Evolutionary conservation across 2,329 filamentous ascomycete genomes (phyloP), one percentile per base, ranked within the genome.

Genomic region (Diatrype stigma): DNA sequence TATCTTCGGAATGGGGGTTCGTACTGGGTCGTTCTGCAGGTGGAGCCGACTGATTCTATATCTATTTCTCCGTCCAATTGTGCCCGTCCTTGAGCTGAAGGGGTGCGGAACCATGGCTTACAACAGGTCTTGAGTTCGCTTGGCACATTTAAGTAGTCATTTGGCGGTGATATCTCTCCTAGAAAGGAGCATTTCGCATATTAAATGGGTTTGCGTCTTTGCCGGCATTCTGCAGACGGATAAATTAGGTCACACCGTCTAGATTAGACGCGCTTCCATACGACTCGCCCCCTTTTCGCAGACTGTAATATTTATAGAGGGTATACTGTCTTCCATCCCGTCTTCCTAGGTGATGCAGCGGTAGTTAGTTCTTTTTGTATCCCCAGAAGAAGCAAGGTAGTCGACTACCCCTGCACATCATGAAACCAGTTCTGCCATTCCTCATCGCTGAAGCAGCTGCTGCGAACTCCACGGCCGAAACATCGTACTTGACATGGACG

Each of bases 401-500:
- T n/a, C n/a, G n/a, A n/a, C n/a, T n/a, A 17, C 12, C 3, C 16
- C 26, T 16, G 19, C 7, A 14, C 23, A 44, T 7, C 21, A 44
- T 44, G 40, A 44, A 44, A 11, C 14, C 22, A 11, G 12, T 23
- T n/a, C 40, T 44, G 14, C 22, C 40, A 40, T 40, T 40, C 11
- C 40, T 44, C 40, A 8, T 44, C 11, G 40, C 34, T 17, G 34
- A 21, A 14, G 16, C 7, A 10, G 40, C 40, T 16, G 40, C 22
- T 44, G 40, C 22, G 22, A 12, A 21, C 10, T 4, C 16, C 16
- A 14, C 19, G 22, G 0, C 14, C 40, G 4, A 1, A 17, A 16
- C 42, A 16, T 52, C 47, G 12, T 66, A 67, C 45, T 62, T 65
- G 1, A 49, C 52, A 10, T 61, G 59, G 61, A 73, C 77, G 69